Evolutionary conservation across 441 rosid species (phyloP).

Genomic region (Heliophila coronopifolia): DNA sequence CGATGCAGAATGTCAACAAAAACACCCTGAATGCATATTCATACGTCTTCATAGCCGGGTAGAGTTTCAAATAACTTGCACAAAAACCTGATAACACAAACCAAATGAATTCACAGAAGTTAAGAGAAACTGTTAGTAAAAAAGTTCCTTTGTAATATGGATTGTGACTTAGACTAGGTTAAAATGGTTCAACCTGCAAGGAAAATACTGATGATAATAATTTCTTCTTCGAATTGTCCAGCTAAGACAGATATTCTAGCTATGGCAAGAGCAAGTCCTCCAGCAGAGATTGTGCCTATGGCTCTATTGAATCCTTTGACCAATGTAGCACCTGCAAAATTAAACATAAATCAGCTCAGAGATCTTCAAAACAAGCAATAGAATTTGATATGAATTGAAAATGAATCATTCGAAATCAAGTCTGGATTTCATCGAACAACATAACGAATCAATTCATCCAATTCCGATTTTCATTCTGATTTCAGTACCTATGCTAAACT

Average conservation of each 20-base stretch:
- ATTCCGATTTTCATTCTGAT: too few species aligned
- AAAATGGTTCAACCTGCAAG: conserved; percentile 52
- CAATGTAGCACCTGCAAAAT: conserved; percentile 39
- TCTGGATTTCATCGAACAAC: too few species aligned
- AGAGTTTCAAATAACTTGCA: conserved; percentile 51
- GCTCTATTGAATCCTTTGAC: conserved; percentile 87
- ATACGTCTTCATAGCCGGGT: conserved; percentile 67
- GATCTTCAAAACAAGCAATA: too few species aligned
- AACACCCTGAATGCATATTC: conserved; percentile 81
- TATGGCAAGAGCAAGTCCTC: conserved; percentile 70
- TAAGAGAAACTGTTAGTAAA: background rate
- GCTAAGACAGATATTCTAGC: conserved; percentile 53
- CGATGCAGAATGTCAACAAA: conserved; percentile 70
- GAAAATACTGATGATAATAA: conserved; percentile 60
- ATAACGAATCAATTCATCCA: too few species aligned
- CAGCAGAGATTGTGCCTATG: conserved; percentile 77
- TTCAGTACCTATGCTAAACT: conserved; percentile 72
- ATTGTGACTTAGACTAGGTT: conserved; percentile 1
- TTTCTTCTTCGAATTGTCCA: conserved; percentile 49
- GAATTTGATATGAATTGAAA: background rate
- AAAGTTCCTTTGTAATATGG: background rate
- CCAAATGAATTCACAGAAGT: background rate
- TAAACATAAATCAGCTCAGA: conserved; percentile 5
- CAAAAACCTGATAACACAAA: conserved; percentile 39
- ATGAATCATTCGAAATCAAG: background rate